phyloP scores from a whole-genome alignment of 1,284 basidiomycete species.

The Irpex sp. region DNA sequence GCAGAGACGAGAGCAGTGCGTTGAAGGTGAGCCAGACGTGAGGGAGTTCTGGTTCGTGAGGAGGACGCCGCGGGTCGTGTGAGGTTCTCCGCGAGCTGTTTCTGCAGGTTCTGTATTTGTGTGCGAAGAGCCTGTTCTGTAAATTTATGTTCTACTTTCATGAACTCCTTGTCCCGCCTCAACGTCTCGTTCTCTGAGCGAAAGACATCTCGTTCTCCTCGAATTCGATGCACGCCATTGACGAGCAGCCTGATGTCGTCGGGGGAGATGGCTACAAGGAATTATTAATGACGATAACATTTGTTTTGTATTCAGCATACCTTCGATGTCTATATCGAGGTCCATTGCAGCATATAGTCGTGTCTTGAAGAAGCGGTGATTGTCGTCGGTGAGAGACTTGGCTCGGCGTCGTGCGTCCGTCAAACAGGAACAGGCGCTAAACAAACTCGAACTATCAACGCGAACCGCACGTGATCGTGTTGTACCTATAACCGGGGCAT shows the following conservation, averaged over 20 bases:
- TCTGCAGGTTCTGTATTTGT: slow-evolving; percentile 40
- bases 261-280: not conserved
- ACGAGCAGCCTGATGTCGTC: not conserved
- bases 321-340: not conserved
- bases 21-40: not conserved
- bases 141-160: slow-evolving; percentile 67
- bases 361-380: not conserved
- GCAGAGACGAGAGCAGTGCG: slow-evolving; percentile 8
- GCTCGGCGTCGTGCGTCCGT: not conserved
- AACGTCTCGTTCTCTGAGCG: slow-evolving; percentile 66
- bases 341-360: slow-evolving; percentile 1
- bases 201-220: slow-evolving; percentile 23
- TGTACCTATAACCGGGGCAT: not conserved
- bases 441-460: not conserved
- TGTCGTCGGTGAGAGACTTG: not conserved
- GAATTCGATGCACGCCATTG: not conserved
- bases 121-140: slow-evolving; percentile 54
- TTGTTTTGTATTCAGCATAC: not conserved
- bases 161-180: slow-evolving; percentile 63
- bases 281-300: not conserved
- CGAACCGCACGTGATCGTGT: not conserved
- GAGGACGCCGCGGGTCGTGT: slow-evolving; percentile 15
- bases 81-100: slow-evolving; percentile 27
- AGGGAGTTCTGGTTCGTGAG: slow-evolving; percentile 8
- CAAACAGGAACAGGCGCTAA: not conserved